Evolutionary conservation across 225 moss, liverwort and hornwort genomes (phyloP).

Genomic region (Physcomitrium patens): DNA sequence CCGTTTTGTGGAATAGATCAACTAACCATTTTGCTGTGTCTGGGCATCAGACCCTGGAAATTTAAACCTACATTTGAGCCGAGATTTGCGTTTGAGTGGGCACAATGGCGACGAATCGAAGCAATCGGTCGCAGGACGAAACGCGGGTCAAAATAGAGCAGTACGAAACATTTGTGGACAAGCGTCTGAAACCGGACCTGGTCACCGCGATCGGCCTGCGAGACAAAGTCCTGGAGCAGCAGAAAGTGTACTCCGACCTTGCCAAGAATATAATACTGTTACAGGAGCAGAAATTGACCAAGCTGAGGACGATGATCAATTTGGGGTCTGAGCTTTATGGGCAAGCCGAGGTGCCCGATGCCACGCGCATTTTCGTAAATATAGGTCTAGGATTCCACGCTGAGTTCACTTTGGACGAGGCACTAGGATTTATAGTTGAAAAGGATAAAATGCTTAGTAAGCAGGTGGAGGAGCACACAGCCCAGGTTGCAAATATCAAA

Average conservation of each 20-base stretch:
- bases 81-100: neutral
- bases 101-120: conserved; percentile 40
- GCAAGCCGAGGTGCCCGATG: conserved; percentile 88
- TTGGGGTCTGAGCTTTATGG: conserved; percentile 89
- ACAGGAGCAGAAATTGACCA: conserved; percentile 69
- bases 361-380: conserved; percentile 77
- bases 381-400: conserved; percentile 91
- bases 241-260: conserved; percentile 66
- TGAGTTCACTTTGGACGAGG: conserved; percentile 86
- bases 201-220: conserved; percentile 47
- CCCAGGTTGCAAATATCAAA: conserved; percentile 70
- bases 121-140: conserved; percentile 36
- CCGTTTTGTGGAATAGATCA: neutral
- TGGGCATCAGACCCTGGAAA: neutral
- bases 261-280: conserved; percentile 78
- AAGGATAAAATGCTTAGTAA: conserved; percentile 63
- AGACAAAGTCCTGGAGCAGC: conserved; percentile 59
- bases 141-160: conserved; percentile 51
- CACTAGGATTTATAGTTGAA: conserved; percentile 60
- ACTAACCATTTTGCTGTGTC: neutral
- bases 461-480: conserved; percentile 70
- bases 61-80: neutral
- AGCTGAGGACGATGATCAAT: conserved; percentile 85
- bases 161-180: conserved; percentile 64
- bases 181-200: conserved; percentile 60